Evolutionary conservation across 768 basidiomycete species (phyloP).

Genomic region (Boletus sensibilis): DNA sequence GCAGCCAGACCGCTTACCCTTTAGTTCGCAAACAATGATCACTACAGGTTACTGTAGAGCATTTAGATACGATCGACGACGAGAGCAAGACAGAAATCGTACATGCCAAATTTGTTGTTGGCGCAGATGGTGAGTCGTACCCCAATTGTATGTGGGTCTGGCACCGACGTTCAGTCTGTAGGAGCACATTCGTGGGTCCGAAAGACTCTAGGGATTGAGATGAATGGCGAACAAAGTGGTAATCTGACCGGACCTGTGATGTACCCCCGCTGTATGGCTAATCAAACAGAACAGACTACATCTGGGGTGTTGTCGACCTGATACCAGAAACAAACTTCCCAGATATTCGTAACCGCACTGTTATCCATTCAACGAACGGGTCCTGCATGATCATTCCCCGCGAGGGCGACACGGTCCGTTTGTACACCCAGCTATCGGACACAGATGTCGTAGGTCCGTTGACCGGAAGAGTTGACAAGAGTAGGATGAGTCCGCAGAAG

Average conservation of each 20-base stretch:
- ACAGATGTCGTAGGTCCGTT: constrained; percentile 42
- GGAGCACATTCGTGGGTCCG: constrained; percentile 51
- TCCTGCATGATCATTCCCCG: constrained; percentile 76
- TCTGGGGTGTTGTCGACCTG: constrained; percentile 83
- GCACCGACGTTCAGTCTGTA: constrained; percentile 1
- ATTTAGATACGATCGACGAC: constrained; percentile 25
- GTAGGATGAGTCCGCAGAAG: constrained; percentile 45
- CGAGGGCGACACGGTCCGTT: constrained; percentile 61
- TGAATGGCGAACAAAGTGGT: constrained; percentile 53
- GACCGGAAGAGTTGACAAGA: constrained; percentile 55
- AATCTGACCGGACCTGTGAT: not conserved
- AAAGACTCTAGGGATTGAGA: constrained; percentile 41
- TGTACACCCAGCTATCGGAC: constrained; percentile 69
- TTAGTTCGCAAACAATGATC: not conserved
- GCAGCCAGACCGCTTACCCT: not conserved
- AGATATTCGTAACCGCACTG: constrained; percentile 63
- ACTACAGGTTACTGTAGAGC: constrained; percentile 25
- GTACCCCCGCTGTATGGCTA: not conserved
- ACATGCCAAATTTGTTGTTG: constrained; percentile 36
- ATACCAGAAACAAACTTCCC: constrained; percentile 74
- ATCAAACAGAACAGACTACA: constrained; percentile 47
- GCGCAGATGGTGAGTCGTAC: constrained; percentile 32
- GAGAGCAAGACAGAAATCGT: constrained; percentile 33
- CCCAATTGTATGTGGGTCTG: not conserved
- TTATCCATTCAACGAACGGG: constrained; percentile 67